phyloP scores from a whole-genome alignment of 441 rosid genomes.

The Flueggea neowawraea region DNA sequence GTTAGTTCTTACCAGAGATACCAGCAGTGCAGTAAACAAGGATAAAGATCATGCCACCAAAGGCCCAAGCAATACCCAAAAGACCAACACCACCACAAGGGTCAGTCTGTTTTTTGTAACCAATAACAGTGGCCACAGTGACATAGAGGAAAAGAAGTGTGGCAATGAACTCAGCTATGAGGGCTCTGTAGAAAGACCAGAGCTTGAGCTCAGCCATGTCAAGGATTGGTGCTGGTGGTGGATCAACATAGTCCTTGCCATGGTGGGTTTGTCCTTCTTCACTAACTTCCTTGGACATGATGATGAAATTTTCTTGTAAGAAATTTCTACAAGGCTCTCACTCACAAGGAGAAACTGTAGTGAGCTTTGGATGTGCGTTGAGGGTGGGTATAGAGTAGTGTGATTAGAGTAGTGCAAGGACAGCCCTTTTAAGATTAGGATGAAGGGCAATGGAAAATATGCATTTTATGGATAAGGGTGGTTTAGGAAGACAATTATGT shows the following conservation, averaged over 20 bases:
- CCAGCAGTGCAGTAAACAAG: too few species aligned
- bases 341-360: too few species aligned
- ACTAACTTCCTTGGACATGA: conserved; percentile 48
- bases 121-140: conserved; percentile 68
- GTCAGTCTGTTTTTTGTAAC: conserved; percentile 50
- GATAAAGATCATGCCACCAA: conserved; percentile 53
- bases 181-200: conserved; percentile 86
- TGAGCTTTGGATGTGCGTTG: too few species aligned
- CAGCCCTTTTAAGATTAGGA: too few species aligned
- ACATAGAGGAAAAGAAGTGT: conserved; percentile 75
- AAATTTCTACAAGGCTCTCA: too few species aligned
- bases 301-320: too few species aligned
- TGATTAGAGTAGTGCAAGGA: too few species aligned
- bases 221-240: conserved; percentile 72
- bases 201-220: conserved; percentile 51
- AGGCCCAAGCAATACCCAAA: conserved; percentile 91
- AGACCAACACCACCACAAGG: conserved; percentile 73
- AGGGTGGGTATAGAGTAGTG: too few species aligned
- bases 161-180: conserved; percentile 81
- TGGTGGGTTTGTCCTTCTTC: conserved; percentile 21
- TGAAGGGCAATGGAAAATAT: too few species aligned
- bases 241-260: conserved; percentile 65
- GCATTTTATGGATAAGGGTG: too few species aligned
- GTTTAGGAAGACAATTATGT: too few species aligned
- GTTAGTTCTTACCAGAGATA: too few species aligned